Base-by-base conservation (phyloP, 2,329 filamentous ascomycete species). In the Aspergillus sergii region DNA sequence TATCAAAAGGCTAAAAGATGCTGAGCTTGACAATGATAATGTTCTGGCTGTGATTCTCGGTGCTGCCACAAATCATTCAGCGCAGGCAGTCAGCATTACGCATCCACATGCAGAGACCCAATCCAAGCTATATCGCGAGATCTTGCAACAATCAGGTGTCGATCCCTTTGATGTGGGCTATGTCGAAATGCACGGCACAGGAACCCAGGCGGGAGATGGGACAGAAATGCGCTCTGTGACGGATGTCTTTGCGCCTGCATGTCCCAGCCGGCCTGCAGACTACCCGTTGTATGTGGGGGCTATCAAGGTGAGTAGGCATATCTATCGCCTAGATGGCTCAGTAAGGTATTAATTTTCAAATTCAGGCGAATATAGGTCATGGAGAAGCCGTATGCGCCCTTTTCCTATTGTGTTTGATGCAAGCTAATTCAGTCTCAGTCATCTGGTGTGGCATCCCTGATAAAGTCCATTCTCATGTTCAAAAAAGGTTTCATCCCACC, bases 401-500 rank as follows among this genome's bases (percentile, higher is more conserved):
- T 23, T 23, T 23, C 23, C 23, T 23, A 23, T 23, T 23, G 23
- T 23, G 23, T 23, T 23, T 23, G 23, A 3, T 23, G 23, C 23
- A 23, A 23, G 23, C 23, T 23, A 23, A 23, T 23, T 23, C 23
- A 23, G 23, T 23, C 23, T 23, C 23, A 23, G 23, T 23, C 23
- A 23, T 23, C 23, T 2, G 77, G 57, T 1, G 71, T 76, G 1
- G 77, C 76, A 12, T 65, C 75, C 1, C 68, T 70, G 5, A 66
- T 87, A 71, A 91, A 91, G 74, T 85, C 89, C 0, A 75, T 91
- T 3, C 71, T 90, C 69, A 90, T 90, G 87, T 73, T 89, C 51
- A 82, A 88, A 74, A 85, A 90, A 69, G 84, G 83, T 57, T 73
- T 77, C 3, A 91, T 91, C 39, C 88, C 88, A 0, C 88, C 86